Conservation (phyloP, 768 basidiomycete species). For the Leucosporidium creatinivorum region DNA sequence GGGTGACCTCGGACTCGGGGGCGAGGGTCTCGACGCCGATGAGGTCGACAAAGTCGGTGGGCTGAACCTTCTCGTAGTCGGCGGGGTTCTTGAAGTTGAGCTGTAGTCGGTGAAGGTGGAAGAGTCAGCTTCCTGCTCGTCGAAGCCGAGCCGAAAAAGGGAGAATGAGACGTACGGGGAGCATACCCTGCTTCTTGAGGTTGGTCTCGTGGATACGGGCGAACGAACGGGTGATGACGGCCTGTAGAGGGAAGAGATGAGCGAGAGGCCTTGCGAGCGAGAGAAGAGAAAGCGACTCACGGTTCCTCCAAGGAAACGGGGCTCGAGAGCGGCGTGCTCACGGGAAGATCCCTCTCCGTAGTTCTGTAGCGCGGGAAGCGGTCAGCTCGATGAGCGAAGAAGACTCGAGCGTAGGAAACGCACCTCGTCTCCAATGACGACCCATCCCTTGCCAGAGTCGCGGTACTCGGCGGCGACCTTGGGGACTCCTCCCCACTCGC, state of each 20-base stretch:
- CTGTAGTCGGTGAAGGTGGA: too few relatives aligned
- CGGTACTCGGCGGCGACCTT: constrained; percentile 81
- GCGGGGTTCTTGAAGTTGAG: constrained; percentile 83
- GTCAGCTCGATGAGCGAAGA: constrained; percentile 55
- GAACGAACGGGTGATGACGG: constrained; percentile 70
- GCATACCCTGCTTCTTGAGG: constrained; percentile 70
- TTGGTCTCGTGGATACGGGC: constrained; percentile 58
- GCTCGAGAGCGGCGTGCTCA: constrained; percentile 95
- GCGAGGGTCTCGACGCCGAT: constrained; percentile 79
- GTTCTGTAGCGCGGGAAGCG: not conserved
- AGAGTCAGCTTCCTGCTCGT: too few relatives aligned
- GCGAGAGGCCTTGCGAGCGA: constrained; percentile 45
- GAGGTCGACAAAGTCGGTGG: constrained; percentile 82
- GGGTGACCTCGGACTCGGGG: constrained; percentile 82
- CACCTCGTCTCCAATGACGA: constrained; percentile 68
- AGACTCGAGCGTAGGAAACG: not conserved
- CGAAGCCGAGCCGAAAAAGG: not conserved
- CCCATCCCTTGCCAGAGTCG: constrained; percentile 85
- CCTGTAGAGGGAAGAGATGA: not conserved
- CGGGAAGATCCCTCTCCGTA: constrained; percentile 98
- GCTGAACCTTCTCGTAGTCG: constrained; percentile 81
- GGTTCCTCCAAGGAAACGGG: constrained; percentile 86
- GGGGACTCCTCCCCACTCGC: constrained; percentile 78
- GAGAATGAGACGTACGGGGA: not conserved
- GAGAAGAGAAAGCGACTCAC: not conserved